Evolutionary conservation across 371 early-diverging fungal genomes (phyloP).

Genomic region (Circinella minor): DNA sequence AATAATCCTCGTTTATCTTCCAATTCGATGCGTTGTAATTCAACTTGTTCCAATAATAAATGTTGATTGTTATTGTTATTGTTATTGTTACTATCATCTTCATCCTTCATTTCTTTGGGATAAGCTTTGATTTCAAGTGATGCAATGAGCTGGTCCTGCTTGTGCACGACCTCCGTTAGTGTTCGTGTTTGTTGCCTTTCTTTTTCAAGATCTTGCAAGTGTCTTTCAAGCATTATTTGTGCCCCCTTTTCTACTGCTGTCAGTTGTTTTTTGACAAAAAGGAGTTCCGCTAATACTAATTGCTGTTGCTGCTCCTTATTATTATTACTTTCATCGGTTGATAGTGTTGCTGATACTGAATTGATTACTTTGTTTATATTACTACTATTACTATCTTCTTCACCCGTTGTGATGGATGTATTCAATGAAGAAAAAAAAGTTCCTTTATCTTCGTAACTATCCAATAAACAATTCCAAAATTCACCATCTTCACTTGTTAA

Average conservation of each 20-base stretch:
- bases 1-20: constrained; percentile 43
- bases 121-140: constrained; percentile 33
- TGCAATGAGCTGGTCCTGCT: constrained; percentile 46
- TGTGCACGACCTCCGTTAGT: constrained; percentile 31
- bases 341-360: neutral
- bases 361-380: neutral
- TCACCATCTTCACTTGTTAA: constrained; percentile 28
- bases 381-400: neutral
- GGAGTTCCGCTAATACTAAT: constrained; percentile 15
- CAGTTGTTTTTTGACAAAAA: constrained; percentile 30
- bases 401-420: neutral
- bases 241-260: constrained; percentile 36
- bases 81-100: no score
- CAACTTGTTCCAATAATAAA: constrained; percentile 36
- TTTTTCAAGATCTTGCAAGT: constrained; percentile 33
- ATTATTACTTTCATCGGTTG: neutral
- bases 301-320: constrained; percentile 13
- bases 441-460: constrained; percentile 35
- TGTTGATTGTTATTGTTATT: constrained; percentile 4
- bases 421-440: neutral
- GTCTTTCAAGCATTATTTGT: constrained; percentile 39
- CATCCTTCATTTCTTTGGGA: neutral
- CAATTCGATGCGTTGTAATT: constrained; percentile 42
- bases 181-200: constrained; percentile 35
- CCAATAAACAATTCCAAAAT: constrained; percentile 34